These are phyloP conservation scores for Phytophthora agathidicida DNA, from an alignment of 352 stramenopile genomes.

Conservation along the genomic window DNA sequence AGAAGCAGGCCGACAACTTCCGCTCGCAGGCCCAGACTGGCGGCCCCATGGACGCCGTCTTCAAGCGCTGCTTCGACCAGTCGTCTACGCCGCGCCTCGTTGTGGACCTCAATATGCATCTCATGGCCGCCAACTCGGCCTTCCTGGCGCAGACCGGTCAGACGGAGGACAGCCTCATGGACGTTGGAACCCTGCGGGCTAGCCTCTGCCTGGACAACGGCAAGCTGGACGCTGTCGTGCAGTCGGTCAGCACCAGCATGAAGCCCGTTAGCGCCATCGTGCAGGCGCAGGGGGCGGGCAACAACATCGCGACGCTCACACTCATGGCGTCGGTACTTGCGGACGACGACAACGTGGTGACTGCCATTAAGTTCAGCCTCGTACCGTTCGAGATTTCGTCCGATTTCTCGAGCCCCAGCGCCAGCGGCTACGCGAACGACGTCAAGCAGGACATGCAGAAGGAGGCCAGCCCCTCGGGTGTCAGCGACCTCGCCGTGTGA, in stretches of 20 bases:
- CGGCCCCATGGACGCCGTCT: conserved; percentile 42
- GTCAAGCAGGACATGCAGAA: conserved; percentile 44
- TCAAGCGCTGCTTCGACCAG: conserved; percentile 74
- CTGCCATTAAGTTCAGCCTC: conserved; percentile 66
- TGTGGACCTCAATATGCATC: conserved; percentile 53
- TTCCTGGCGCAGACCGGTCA: conserved; percentile 58
- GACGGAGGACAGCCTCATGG: conserved; percentile 46
- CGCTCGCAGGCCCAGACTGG: conserved; percentile 43
- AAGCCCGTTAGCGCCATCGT: conserved; percentile 55
- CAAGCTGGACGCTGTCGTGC: conserved; percentile 54
- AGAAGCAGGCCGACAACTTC: conserved; percentile 61
- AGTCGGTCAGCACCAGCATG: conserved; percentile 45
- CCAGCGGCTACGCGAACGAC: conserved; percentile 17
- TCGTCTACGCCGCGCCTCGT: conserved; percentile 65
- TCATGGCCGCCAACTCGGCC: conserved; percentile 60
- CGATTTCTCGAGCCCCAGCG: conserved; percentile 27
- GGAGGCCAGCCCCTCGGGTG: conserved; percentile 60
- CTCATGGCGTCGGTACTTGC: conserved; percentile 62
- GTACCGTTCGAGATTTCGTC: conserved; percentile 68
- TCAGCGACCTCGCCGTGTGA: conserved; percentile 61
- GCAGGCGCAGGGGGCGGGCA: conserved; percentile 44
- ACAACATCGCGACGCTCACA: conserved; percentile 56
- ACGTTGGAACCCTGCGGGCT: conserved; percentile 43
- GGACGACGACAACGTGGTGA: conserved; percentile 59
- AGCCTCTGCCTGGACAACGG: conserved; percentile 55